Percentiles rank a stretch among this genome's conserved stretches.
Conservation (phyloP, 495 filamentous ascomycete species). For the Aspergillus nidulans region DNA sequence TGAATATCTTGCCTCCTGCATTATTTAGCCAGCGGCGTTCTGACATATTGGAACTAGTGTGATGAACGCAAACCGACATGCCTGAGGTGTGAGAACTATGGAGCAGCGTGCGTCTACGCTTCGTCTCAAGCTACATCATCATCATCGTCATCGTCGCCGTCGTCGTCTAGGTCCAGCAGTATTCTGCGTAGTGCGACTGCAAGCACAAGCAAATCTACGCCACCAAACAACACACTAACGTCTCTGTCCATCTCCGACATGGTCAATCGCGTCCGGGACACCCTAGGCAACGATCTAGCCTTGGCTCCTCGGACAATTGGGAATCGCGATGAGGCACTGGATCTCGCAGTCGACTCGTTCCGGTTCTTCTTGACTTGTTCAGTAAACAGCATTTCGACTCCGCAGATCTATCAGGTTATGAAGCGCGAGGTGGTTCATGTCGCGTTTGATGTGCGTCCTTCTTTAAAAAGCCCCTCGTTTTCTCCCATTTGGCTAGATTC, state of each 20-base stretch:
- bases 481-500: background rate
- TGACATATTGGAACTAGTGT: no score
- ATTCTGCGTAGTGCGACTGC: background rate
- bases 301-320: constrained; percentile 1
- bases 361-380: constrained; percentile 32
- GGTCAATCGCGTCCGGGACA: constrained; percentile 11
- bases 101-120: constrained; percentile 25
- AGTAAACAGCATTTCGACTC: constrained; percentile 26
- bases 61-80: constrained; percentile 34
- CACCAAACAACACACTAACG: constrained; percentile 5
- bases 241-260: constrained; percentile 21
- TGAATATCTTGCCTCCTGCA: no score
- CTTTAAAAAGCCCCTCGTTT: no score
- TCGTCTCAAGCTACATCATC: background rate
- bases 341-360: constrained; percentile 23
- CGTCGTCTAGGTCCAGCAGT: background rate
- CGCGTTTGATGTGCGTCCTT: constrained; percentile 31
- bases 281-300: constrained; percentile 2
- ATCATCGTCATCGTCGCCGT: background rate
- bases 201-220: background rate
- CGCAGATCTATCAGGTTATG: constrained; percentile 31
- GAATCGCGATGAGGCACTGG: background rate
- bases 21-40: no score
- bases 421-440: constrained; percentile 34
- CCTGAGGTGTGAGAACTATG: constrained; percentile 27